These are phyloP conservation scores for Sclerotinia subarctica DNA, from an alignment of 2,329 filamentous ascomycete genomes.

Conservation along the genomic window DNA sequence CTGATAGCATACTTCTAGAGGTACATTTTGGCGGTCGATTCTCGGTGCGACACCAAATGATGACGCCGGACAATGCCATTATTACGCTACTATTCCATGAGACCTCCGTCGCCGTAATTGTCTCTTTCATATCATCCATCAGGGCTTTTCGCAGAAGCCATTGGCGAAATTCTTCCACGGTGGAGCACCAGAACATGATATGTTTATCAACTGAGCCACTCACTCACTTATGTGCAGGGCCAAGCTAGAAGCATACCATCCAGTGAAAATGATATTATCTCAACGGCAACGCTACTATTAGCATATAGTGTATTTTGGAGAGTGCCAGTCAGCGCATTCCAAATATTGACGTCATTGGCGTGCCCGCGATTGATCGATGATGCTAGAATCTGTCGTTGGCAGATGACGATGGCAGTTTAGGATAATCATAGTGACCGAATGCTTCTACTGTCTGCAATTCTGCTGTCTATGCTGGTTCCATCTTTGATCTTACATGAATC, in stretches of 20 bases:
- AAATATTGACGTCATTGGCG: not conserved
- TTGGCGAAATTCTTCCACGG: not conserved
- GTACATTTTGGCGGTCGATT: not conserved
- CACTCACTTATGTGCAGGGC: not conserved
- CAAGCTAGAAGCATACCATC: not conserved
- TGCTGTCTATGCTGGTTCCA: conserved; percentile 19
- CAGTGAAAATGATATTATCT: not conserved
- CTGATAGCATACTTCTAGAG: not conserved
- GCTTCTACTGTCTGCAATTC: not conserved
- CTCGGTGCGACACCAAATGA: not conserved
- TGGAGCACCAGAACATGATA: not conserved
- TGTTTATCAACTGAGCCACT: not conserved
- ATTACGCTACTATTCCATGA: not conserved
- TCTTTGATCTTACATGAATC: conserved; percentile 19
- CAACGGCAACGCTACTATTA: no score
- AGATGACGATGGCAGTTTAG: not conserved
- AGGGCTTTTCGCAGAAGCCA: not conserved
- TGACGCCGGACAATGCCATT: not conserved
- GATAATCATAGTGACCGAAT: no score
- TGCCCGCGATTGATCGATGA: not conserved
- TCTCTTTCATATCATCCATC: not conserved
- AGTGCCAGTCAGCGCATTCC: not conserved
- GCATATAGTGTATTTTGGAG: not conserved
- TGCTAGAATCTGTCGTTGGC: not conserved
- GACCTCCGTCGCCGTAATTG: no score